Evolutionary conservation across 208 protist genomes (phyloP), one percentile per base, ranked within the genome.

Genomic region (Leishmania aethiopica): DNA sequence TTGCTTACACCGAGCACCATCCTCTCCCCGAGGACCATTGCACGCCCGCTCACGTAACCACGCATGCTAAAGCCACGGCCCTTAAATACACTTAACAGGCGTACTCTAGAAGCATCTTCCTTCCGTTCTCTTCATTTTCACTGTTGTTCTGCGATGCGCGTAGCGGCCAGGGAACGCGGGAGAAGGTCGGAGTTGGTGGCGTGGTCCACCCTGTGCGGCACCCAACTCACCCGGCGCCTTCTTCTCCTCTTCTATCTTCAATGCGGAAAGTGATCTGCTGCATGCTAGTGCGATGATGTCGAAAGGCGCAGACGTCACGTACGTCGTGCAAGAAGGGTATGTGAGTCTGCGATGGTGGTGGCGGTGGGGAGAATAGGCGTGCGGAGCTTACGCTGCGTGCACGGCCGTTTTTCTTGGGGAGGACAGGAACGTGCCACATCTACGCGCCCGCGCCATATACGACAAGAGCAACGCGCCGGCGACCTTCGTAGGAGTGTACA

Each of bases 71-170:
- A 6, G 10, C 70, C 51, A n/a, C 45, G 22, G 2, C 17, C 45
- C 70, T 51, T 37, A 37, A 22, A 74, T 7, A 1, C 7, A 45
- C 70, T 11, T n/a, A 32, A 40, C 25, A 3, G 28, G 3, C n/a
- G 70, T 74, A 35, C 70, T 35, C 42, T 55, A 13, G 40, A 74
- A 28, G 42, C 70, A 37, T 45, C 66, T 80, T 49, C 32, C 28
- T 51, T 79, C 76, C 13, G 59, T 66, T 77, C 15, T 57, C 74
- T 53, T 75, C 32, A 7, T n/a, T 79, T 62, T 60, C 22, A 76
- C 32, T 66, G 32, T 28, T 79, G 47, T 37, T 64, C 45, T 78
- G 57, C 40, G 47, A 67, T 49, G 73, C 47, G 60, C 3, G 6
- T 51, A 32, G 7, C 25, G 70, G 25, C 45, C n/a, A 45, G 28